Evolutionary conservation across 306 rosid species (phyloP).

Genomic region (Gastrolobium villosum): DNA sequence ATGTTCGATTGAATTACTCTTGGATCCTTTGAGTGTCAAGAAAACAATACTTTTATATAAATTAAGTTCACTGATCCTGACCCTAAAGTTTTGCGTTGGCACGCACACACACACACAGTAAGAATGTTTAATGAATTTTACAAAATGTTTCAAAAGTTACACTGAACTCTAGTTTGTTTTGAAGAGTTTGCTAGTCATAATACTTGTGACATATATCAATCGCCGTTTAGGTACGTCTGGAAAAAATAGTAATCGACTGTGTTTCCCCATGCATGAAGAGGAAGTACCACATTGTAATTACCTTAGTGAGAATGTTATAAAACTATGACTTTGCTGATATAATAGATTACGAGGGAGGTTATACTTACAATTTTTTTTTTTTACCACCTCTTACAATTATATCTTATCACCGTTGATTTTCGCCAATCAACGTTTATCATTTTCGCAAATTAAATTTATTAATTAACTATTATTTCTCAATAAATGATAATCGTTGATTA

Average conservation of each 20-base stretch:
- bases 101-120: not conserved
- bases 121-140: not conserved
- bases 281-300: not conserved
- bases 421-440: no score
- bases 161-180: not conserved
- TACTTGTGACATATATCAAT: not conserved
- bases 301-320: not conserved
- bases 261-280: not conserved
- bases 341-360: no score
- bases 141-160: not conserved
- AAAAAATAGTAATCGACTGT: not conserved
- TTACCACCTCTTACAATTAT: no score
- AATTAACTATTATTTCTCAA: no score
- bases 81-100: conserved; percentile 5
- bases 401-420: no score
- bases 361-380: no score
- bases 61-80: not conserved
- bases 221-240: not conserved
- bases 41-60: conserved; percentile 36
- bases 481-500: no score
- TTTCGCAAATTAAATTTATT: no score
- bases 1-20: conserved; percentile 38
- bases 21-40: conserved; percentile 51
- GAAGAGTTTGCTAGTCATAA: not conserved
- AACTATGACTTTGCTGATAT: not conserved